Conservation (phyloP, 2,329 filamentous ascomycete species). For the Colletotrichum sp. region DNA sequence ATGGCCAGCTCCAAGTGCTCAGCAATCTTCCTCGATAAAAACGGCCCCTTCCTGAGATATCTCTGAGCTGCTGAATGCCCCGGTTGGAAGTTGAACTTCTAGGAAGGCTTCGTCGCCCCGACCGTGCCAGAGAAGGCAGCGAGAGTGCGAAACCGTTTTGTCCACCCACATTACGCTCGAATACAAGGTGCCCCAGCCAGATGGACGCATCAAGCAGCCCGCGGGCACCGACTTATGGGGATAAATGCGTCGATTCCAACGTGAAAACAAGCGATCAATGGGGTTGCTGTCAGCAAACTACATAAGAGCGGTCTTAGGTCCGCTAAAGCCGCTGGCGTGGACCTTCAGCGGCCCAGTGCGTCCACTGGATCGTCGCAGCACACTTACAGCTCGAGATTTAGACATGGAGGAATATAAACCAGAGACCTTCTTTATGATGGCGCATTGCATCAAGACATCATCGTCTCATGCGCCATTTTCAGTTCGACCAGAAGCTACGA, state of each 20-base stretch:
- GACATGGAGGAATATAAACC: neutral
- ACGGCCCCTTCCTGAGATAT: neutral
- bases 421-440: neutral
- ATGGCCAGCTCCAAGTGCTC: neutral
- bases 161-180: neutral
- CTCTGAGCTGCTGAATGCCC: neutral
- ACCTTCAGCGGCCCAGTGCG: neutral
- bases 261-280: neutral
- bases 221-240: neutral
- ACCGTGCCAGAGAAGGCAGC: neutral
- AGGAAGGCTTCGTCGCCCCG: neutral
- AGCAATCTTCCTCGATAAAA: neutral
- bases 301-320: neutral
- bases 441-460: rapidly evolving
- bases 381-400: neutral
- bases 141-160: neutral
- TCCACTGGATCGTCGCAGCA: neutral
- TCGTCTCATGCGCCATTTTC: neutral
- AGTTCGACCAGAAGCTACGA: neutral
- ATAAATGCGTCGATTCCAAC: neutral
- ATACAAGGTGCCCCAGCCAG: neutral
- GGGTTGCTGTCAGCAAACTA: neutral
- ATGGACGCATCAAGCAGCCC: neutral
- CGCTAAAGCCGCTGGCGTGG: neutral
- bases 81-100: neutral